Conservation (phyloP, 345 rosid genomes). For the Psidium friedrichsthalianum region DNA sequence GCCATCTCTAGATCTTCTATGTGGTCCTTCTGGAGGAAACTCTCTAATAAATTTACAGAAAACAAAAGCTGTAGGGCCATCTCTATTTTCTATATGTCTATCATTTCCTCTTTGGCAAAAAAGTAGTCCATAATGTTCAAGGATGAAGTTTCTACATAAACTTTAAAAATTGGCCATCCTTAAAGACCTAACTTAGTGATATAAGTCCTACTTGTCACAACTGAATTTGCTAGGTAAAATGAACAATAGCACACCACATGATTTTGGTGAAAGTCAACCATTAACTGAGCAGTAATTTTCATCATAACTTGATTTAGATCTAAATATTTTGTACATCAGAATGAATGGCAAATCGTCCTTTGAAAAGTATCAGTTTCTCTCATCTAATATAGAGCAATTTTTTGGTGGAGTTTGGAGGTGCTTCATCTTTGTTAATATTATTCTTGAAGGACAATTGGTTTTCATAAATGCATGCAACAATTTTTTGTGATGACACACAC, state of each 20-base stretch:
- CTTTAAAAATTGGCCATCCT: neutral
- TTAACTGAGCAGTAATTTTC: too few species aligned
- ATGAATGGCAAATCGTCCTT: too few species aligned
- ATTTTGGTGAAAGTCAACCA: neutral
- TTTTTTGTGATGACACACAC: neutral
- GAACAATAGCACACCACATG: neutral
- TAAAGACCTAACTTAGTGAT: slow-evolving; percentile 3
- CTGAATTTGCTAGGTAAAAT: neutral
- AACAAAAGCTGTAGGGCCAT: slow-evolving; percentile 28
- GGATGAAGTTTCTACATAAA: slow-evolving; percentile 13
- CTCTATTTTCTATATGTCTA: slow-evolving; percentile 17
- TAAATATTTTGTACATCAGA: too few species aligned
- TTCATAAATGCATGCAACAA: neutral
- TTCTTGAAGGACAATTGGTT: neutral
- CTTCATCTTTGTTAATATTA: neutral
- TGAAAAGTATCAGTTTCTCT: too few species aligned
- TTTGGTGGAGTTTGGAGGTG: slow-evolving; percentile 34
- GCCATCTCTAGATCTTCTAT: slow-evolving; percentile 7
- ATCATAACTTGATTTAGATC: too few species aligned
- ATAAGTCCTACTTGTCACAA: neutral
- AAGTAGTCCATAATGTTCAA: slow-evolving; percentile 5
- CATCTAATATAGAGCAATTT: too few species aligned
- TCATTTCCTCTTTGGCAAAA: slow-evolving; percentile 28
- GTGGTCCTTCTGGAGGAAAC: neutral
- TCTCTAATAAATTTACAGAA: slow-evolving; percentile 11